These are phyloP conservation scores for Conringia planisiliqua DNA, from an alignment of 345 rosid species.

Conservation along the genomic window DNA sequence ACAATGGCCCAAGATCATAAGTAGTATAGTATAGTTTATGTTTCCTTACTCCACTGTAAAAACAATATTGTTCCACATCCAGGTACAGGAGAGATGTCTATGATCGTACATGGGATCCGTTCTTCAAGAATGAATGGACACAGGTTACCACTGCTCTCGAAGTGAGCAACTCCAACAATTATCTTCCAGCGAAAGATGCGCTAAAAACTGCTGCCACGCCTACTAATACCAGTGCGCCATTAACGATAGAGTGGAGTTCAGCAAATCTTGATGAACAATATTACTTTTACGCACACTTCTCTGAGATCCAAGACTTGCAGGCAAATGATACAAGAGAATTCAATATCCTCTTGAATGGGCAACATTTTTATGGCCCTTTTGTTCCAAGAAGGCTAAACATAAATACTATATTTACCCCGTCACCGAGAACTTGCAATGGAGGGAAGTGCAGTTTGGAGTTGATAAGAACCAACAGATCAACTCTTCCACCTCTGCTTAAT, in stretches of 20 bases:
- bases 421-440: not conserved
- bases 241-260: not conserved
- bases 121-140: not conserved
- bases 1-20: not conserved
- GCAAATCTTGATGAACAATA: not conserved
- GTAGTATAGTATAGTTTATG: not conserved
- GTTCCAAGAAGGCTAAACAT: not conserved
- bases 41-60: not conserved
- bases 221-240: not conserved
- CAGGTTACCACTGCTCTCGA: not conserved
- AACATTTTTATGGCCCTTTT: not conserved
- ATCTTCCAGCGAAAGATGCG: not conserved
- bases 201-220: constrained; percentile 26
- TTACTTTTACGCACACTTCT: constrained; percentile 35
- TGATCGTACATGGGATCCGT: not conserved
- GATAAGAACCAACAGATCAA: not conserved
- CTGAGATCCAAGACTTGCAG: constrained; percentile 27
- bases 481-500: not conserved
- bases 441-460: not conserved
- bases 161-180: not conserved
- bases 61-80: not conserved
- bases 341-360: not conserved
- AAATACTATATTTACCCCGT: not conserved
- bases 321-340: constrained; percentile 24
- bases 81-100: not conserved